Base-by-base conservation (phyloP, 768 basidiomycete species). In the Tricholoma furcatifolium region DNA sequence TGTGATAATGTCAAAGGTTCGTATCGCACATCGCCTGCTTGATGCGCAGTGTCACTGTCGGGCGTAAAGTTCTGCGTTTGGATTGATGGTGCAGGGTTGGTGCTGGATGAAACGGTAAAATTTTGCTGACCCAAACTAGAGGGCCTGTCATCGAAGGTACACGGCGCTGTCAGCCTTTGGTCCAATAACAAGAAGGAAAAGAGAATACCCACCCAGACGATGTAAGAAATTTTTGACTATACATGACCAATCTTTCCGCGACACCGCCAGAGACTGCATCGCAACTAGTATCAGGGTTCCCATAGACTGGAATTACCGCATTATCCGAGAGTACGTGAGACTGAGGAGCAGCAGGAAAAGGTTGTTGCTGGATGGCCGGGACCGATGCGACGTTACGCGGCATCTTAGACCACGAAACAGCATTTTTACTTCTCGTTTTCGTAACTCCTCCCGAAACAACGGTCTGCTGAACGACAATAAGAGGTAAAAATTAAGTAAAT, bases 201-300 rank as follows among this genome's bases (percentile, higher is more conserved):
- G 21, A 40, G 62, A 62, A 52, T 65, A 74, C 79, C 50, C 67
- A 80, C 78, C 73, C 66, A 58, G 73, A 72, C 53, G 74, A 69
- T 62, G 61, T 65, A 57, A 75, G 72, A 54, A 79, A 51, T 50
- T 70, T 71, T 64, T 81, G 72, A 51, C 77, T 74, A 55, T 78
- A 80, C 55, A 72, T 72, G 60, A 84, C 65, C 57, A 83, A 72
- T 60, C 74, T 70, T 55, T 70, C 73, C 50, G 80, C 77, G 57
- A 78, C 68, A 41, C 74, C 74, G 34, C 65, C 67, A 49, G 59
- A 64, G 47, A 62, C 60, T 50, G 60, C 60, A 38, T 62, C 60
- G 54, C 60, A 67, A 58, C 69, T 73, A 39, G 59, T 57, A 64
- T 65, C 57, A 45, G 63, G 41, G 41, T 51, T 62, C 15, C 38